Percentiles rank a stretch among this genome's conserved stretches.
Evolutionary conservation across 2,329 filamentous ascomycete species (phyloP).

Genomic region (Colletotrichum sp.): DNA sequence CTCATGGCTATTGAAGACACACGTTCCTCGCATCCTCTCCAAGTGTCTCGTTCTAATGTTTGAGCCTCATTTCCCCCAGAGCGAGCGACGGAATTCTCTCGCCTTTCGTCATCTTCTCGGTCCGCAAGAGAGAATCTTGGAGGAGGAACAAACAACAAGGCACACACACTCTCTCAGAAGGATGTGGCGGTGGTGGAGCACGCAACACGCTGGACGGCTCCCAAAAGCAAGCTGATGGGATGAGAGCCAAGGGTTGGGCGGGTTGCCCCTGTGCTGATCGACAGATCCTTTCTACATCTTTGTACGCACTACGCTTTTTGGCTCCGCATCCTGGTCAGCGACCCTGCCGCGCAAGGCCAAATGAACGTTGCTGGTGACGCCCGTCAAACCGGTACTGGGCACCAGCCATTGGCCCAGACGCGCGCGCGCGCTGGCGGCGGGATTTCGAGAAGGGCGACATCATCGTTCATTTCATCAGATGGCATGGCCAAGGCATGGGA

Average conservation of each 20-base stretch:
- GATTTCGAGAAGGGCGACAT: background rate
- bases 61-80: constrained; percentile 13
- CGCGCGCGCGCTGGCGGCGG: background rate
- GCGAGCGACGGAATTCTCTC: background rate
- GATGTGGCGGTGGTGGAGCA: background rate
- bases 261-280: constrained; percentile 21
- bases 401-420: background rate
- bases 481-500: background rate
- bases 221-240: constrained; percentile 18
- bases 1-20: background rate
- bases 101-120: background rate
- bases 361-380: constrained; percentile 5
- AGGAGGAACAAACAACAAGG: background rate
- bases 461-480: background rate
- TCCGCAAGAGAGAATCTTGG: background rate
- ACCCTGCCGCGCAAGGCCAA: background rate
- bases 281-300: constrained; percentile 20
- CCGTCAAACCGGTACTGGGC: constrained; percentile 10
- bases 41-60: background rate
- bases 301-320: background rate
- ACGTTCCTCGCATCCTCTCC: background rate
- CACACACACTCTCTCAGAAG: background rate
- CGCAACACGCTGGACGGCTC: background rate
- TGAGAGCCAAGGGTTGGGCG: constrained; percentile 6
- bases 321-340: constrained; percentile 1